These are phyloP conservation scores for Colletotrichum theobromicola DNA, from an alignment of 2,329 filamentous ascomycete species.

Conservation along the genomic window DNA sequence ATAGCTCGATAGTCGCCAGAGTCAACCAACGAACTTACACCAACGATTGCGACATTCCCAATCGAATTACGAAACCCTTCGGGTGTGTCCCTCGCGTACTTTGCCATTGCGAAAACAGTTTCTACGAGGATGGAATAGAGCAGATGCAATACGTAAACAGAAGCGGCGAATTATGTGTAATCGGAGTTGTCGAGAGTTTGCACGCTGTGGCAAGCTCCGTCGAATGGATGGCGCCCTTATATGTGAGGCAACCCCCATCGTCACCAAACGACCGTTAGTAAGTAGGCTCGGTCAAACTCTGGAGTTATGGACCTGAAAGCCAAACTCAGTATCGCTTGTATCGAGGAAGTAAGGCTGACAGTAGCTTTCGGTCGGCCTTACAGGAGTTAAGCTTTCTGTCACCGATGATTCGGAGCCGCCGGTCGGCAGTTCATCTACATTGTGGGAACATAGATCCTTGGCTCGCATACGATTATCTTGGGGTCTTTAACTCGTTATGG, in stretches of 20 bases:
- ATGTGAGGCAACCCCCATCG: neutral
- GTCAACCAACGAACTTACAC: constrained; percentile 38
- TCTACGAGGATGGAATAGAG: no score
- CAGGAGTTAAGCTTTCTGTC: neutral
- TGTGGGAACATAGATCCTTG: neutral
- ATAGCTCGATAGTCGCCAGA: neutral
- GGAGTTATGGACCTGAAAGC: neutral
- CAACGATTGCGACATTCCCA: constrained; percentile 51
- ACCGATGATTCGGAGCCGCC: neutral
- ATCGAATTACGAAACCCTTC: constrained; percentile 36
- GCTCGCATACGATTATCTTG: neutral
- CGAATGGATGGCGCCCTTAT: neutral
- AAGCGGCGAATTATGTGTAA: neutral
- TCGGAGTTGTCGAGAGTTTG: neutral
- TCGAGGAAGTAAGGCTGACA: neutral
- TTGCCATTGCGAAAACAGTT: neutral
- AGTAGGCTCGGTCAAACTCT: neutral
- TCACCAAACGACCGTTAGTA: neutral
- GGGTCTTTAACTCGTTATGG: neutral
- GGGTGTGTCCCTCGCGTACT: neutral
- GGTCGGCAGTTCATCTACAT: neutral
- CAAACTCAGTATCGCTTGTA: neutral
- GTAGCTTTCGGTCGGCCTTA: neutral
- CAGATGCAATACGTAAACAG: neutral
- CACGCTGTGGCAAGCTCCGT: neutral